Base-by-base conservation (phyloP, 495 filamentous ascomycete genomes). In the Podospora fimiseda region DNA sequence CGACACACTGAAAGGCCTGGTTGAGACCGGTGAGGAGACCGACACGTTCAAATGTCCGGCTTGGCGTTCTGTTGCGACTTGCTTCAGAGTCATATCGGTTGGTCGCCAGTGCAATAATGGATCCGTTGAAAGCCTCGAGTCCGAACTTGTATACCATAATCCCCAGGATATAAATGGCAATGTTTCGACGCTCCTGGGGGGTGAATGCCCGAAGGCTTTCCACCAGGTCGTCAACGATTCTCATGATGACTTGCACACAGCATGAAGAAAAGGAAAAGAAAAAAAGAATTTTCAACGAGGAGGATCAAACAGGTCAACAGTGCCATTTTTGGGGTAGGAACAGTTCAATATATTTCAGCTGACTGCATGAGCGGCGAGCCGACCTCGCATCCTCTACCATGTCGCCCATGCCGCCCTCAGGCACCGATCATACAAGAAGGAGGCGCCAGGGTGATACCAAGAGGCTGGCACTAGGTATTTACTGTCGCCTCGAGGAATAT, bases 111-210 rank as follows among this genome's bases (percentile, higher is more conserved):
- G 70, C 64, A 22, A 71, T 60, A 16, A 76, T 64, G 21, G 71
- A 70, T 3, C 69, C 70, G 56, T 73, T 75, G 60, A 74, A 76
- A 6, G 69, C 71, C 46, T 75, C 72, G 3, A 76, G 59, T 1
- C 72, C 72, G 22, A 75, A 69, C 51, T 76, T 74, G 62, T 75
- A 75, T 40, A 67, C 57, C 67, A 71, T 72, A 24, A 72, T 70
- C 5, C 69, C 70, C 14, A 51, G 27, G 40, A 68, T 70, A 56
- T 76, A 76, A 27, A 74, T 60, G 23, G 55, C 60, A 40, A 74
- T 69, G 48, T 75, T 74, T 43, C 61, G 63, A 41, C 63, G 63
- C 49, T 71, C 67, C 36, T 52, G 58, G 8, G 62, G 52, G 18
- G 68, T 62, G 58, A 70, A 70, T 14, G 45, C 40, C 55, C 43